Conservation (phyloP, 345 rosid species). For the Gossypium thurberi region DNA sequence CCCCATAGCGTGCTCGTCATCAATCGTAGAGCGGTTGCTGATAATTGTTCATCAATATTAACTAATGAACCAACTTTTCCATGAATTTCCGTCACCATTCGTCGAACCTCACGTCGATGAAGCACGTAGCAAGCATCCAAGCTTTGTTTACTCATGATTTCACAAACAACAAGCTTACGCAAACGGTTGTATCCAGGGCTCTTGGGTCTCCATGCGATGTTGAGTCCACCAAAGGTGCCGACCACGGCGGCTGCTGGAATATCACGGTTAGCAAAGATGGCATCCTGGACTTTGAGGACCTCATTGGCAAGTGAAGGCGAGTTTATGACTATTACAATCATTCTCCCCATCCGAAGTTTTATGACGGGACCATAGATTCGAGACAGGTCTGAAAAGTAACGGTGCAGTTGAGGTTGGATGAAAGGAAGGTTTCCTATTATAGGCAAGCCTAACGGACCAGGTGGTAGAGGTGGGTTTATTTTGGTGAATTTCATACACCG, state of each 20-base stretch:
- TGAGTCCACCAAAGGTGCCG: slow-evolving; percentile 26
- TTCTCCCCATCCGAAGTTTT: slow-evolving; percentile 32
- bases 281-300: slow-evolving; percentile 39
- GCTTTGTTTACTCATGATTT: slow-evolving; percentile 31
- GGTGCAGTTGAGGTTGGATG: slow-evolving; percentile 24
- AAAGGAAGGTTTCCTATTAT: slow-evolving; percentile 37
- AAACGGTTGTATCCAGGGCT: slow-evolving; percentile 28
- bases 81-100: slow-evolving; percentile 8
- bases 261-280: slow-evolving; percentile 41
- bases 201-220: slow-evolving; percentile 30
- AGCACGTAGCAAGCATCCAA: slow-evolving; percentile 26
- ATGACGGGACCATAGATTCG: slow-evolving; percentile 23
- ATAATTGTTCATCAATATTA: slow-evolving; percentile 30
- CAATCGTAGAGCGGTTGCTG: slow-evolving; percentile 15
- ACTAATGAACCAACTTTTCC: slow-evolving; percentile 24
- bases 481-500: not conserved
- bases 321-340: slow-evolving; percentile 22
- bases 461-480: slow-evolving; percentile 25
- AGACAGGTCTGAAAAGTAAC: not conserved
- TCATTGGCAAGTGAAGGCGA: slow-evolving; percentile 28
- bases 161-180: slow-evolving; percentile 26
- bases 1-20: slow-evolving; percentile 1
- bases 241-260: slow-evolving; percentile 10
- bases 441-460: slow-evolving; percentile 49
- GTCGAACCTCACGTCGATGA: not conserved